These are phyloP conservation scores for Suillus luteus DNA, from an alignment of 768 basidiomycete genomes.

Conservation along the genomic window DNA sequence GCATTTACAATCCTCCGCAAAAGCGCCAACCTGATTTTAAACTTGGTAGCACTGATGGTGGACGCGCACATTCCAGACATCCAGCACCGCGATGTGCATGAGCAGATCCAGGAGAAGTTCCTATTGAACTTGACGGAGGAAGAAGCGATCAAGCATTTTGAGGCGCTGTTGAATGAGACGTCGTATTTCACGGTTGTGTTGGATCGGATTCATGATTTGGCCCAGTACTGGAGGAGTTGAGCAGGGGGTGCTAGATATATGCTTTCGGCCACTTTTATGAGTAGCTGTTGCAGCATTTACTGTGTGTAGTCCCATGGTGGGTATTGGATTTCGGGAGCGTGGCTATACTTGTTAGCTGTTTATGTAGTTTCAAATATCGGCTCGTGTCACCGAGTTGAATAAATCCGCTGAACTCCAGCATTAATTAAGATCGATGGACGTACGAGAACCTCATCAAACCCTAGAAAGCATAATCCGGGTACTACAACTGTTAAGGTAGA, in stretches of 20 bases:
- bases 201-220: conserved; percentile 90
- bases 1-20: conserved; percentile 96
- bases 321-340: background rate
- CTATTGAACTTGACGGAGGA: conserved; percentile 92
- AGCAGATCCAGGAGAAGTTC: conserved; percentile 96
- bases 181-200: conserved; percentile 91
- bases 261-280: background rate
- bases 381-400: too few species aligned
- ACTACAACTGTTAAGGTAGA: background rate
- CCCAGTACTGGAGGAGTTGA: conserved; percentile 85
- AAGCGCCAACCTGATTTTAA: conserved; percentile 95
- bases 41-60: conserved; percentile 95
- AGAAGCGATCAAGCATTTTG: conserved; percentile 97
- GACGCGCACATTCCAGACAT: conserved; percentile 98
- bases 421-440: too few species aligned
- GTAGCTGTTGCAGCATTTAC: background rate
- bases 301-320: background rate
- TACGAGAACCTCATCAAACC: background rate
- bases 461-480: background rate
- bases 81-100: conserved; percentile 84
- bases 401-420: too few species aligned
- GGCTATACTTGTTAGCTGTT: too few species aligned
- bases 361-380: too few species aligned
- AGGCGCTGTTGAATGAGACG: conserved; percentile 89
- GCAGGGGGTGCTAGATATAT: background rate